Percentiles rank a stretch among this genome's conserved stretches.
These are phyloP conservation scores for Phytopythium delawarense DNA, from an alignment of 352 stramenopile species.

Conservation along the genomic window DNA sequence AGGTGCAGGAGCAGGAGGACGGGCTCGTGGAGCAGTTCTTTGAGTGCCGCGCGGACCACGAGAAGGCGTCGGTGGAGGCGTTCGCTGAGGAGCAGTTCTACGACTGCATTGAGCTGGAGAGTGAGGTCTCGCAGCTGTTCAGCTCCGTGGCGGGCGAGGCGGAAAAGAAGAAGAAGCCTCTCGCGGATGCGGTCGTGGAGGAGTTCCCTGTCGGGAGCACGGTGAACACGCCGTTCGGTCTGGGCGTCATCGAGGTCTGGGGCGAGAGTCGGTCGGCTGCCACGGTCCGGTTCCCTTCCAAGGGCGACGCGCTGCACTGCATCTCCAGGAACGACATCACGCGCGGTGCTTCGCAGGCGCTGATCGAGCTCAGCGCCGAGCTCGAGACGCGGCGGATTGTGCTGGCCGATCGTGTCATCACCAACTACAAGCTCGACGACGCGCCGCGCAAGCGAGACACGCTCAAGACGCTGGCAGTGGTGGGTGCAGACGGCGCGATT, in stretches of 20 bases:
- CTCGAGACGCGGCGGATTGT: slow-evolving; percentile 54
- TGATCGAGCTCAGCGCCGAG: slow-evolving; percentile 25
- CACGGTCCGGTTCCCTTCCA: slow-evolving; percentile 37
- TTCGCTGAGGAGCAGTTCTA: slow-evolving; percentile 86
- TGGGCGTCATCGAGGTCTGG: slow-evolving; percentile 55
- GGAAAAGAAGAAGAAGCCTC: slow-evolving; percentile 9
- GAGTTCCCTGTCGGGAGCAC: slow-evolving; percentile 51
- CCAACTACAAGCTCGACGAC: slow-evolving; percentile 45
- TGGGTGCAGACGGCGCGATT: slow-evolving; percentile 69
- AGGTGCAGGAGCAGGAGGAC: slow-evolving; percentile 34
- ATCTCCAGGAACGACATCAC: slow-evolving; percentile 62
- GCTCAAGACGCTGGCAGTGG: slow-evolving; percentile 50
- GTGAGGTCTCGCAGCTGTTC: slow-evolving; percentile 51
- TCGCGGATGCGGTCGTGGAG: slow-evolving; percentile 1
- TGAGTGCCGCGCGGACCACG: slow-evolving; percentile 60
- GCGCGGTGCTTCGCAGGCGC: slow-evolving; percentile 49
- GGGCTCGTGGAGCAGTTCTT: slow-evolving; percentile 82
- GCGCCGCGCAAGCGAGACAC: slow-evolving; percentile 15
- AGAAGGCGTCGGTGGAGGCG: slow-evolving; percentile 47
- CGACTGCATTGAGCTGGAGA: slow-evolving; percentile 68
- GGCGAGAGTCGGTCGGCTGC: slow-evolving; percentile 26
- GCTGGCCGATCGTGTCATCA: slow-evolving; percentile 59
- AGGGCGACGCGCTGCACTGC: slow-evolving; percentile 38
- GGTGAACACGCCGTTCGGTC: slow-evolving; percentile 64
- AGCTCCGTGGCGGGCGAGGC: slow-evolving; percentile 13